A percentile compares a stretch with the other conserved stretches of the same genome.
Conservation (phyloP, 305 asterid species). For the Plantago coronopus region DNA sequence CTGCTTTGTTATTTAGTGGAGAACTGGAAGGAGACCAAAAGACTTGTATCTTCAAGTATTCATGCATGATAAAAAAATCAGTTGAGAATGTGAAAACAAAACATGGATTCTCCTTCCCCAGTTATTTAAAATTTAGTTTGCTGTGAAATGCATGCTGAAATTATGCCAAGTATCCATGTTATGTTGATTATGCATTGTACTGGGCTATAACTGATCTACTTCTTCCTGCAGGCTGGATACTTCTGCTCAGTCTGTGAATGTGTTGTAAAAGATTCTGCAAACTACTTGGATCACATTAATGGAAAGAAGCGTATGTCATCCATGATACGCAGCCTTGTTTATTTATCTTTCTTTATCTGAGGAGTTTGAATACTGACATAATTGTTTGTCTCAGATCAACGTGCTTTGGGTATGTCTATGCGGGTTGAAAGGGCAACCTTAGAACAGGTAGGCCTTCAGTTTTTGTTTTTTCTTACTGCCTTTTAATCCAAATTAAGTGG, state of each 20-base stretch:
- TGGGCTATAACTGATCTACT: conserved; percentile 14
- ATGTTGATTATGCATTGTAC: conserved; percentile 13
- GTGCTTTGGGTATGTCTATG: conserved; percentile 99
- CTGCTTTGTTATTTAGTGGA: too few species aligned
- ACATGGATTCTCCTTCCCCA: conserved; percentile 9
- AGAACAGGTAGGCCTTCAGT: conserved; percentile 64
- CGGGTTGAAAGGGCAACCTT: conserved; percentile 91
- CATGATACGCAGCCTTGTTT: conserved; percentile 13
- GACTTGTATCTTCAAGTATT: too few species aligned
- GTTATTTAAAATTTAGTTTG: conserved; percentile 14
- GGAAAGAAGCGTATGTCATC: conserved; percentile 90
- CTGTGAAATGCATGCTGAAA: conserved; percentile 9
- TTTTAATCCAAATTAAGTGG: too few species aligned
- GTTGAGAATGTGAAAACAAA: conserved; percentile 8
- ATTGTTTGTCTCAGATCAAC: conserved; percentile 58
- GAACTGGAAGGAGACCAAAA: neutral
- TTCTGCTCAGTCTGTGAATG: conserved; percentile 91
- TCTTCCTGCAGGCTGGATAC: conserved; percentile 87
- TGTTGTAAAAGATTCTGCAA: conserved; percentile 94
- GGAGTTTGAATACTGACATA: conserved; percentile 10
- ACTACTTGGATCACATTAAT: conserved; percentile 96
- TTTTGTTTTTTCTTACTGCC: conserved; percentile 9
- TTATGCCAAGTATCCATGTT: conserved; percentile 8
- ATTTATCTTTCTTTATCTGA: conserved; percentile 7
- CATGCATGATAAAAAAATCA: conserved; percentile 4